Percentiles rank a stretch among this genome's conserved stretches.
Evolutionary conservation across 2,329 filamentous ascomycete species (phyloP).

Genomic region (Colletotrichum musae): DNA sequence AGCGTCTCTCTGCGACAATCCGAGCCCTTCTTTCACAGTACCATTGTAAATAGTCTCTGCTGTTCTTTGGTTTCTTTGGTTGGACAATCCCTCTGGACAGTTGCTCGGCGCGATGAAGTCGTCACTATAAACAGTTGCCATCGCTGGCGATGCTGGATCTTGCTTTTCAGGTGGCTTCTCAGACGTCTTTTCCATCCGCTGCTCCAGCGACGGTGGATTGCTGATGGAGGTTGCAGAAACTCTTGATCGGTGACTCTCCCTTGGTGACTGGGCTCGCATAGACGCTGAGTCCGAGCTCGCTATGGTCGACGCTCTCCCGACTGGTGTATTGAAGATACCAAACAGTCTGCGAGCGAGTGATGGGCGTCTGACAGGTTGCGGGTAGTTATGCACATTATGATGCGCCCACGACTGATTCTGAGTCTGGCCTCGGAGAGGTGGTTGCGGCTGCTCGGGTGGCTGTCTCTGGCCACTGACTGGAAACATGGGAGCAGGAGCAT

Average conservation of each 20-base stretch:
- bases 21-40: background rate
- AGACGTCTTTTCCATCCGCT: background rate
- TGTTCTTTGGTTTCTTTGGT: too few species aligned
- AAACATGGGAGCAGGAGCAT: background rate
- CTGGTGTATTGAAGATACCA: conserved; percentile 47
- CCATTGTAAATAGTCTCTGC: background rate
- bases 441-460: background rate
- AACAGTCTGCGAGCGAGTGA: conserved; percentile 42
- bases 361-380: background rate
- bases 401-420: conserved; percentile 18
- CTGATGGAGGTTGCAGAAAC: conserved; percentile 21
- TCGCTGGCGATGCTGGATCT: background rate
- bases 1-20: background rate
- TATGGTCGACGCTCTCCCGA: conserved; percentile 54
- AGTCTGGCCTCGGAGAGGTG: background rate
- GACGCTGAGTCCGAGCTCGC: conserved; percentile 42
- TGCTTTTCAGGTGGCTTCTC: background rate
- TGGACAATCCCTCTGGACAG: background rate
- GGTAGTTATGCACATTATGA: background rate
- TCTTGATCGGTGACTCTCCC: conserved; percentile 10
- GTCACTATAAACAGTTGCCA: conserved; percentile 55
- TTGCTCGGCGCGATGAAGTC: conserved; percentile 47
- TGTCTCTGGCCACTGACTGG: background rate
- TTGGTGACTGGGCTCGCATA: conserved; percentile 2
- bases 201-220: background rate